Conservation (phyloP, 208 protist species). For the Trypanosoma avium region DNA sequence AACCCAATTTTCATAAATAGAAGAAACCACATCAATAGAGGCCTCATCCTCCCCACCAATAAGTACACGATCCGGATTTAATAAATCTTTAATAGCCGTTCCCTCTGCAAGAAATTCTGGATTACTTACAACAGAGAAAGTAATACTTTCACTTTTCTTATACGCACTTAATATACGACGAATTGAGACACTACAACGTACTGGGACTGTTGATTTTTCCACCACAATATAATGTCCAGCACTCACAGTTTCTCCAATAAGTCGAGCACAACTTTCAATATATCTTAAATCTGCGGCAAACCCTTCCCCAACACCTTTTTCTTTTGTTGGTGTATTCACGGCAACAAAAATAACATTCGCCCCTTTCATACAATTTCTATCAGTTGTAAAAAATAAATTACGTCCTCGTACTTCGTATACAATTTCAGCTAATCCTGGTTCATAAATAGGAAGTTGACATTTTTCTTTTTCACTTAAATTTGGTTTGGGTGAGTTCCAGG, state of each 20-base stretch:
- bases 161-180: slow-evolving; percentile 37
- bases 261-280: slow-evolving; percentile 81
- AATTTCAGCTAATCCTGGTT: slow-evolving; percentile 94
- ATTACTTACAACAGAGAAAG: slow-evolving; percentile 96
- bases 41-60: slow-evolving; percentile 89
- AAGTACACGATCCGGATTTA: slow-evolving; percentile 95
- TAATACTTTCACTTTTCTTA: slow-evolving; percentile 24
- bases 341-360: slow-evolving; percentile 97
- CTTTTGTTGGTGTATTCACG: slow-evolving; percentile 98
- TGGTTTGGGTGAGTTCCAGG: slow-evolving; percentile 89
- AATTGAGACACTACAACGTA: slow-evolving; percentile 46
- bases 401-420: slow-evolving; percentile 59
- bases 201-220: slow-evolving; percentile 95
- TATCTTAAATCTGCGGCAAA: slow-evolving; percentile 87
- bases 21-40: slow-evolving; percentile 52
- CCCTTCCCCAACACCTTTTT: slow-evolving; percentile 90
- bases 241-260: slow-evolving; percentile 58
- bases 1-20: slow-evolving; percentile 93
- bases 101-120: slow-evolving; percentile 98
- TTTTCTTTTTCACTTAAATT: slow-evolving; percentile 28
- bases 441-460: slow-evolving; percentile 90
- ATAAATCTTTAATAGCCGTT: slow-evolving; percentile 86
- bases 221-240: slow-evolving; percentile 89
- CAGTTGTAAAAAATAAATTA: slow-evolving; percentile 96
- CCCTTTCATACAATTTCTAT: slow-evolving; percentile 62